phyloP scores from a whole-genome alignment of 257 asterid genomes.

The Galeopsis tetrahit region DNA sequence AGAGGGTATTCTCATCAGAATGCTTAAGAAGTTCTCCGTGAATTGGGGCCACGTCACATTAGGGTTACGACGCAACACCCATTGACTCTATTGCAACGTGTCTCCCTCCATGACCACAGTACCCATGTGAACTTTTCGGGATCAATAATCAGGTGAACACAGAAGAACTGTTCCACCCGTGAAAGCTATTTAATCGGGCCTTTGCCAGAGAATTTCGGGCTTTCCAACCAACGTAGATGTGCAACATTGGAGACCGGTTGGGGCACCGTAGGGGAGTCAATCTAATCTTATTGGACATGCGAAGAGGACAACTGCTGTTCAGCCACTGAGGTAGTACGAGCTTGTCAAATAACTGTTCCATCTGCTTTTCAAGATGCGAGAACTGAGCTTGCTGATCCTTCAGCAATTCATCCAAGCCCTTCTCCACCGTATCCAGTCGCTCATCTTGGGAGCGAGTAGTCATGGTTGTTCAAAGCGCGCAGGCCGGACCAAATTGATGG shows the following conservation, averaged over 20 bases:
- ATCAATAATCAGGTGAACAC: neutral
- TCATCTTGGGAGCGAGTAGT: neutral
- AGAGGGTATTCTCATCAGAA: constrained; percentile 1
- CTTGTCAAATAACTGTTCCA: neutral
- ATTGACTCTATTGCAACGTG: neutral
- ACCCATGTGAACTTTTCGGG: neutral
- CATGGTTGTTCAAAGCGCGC: neutral
- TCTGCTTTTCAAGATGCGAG: neutral
- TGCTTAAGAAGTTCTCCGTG: neutral
- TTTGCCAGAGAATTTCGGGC: no score
- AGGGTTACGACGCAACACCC: neutral
- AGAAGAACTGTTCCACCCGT: neutral
- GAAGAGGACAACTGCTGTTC: neutral
- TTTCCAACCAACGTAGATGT: no score
- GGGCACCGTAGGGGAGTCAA: no score
- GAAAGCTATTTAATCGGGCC: neutral
- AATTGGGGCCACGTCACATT: neutral
- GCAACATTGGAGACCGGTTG: no score
- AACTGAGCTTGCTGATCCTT: neutral
- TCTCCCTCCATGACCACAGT: neutral
- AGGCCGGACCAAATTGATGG: neutral
- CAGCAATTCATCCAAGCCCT: neutral
- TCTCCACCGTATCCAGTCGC: neutral
- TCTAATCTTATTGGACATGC: neutral
- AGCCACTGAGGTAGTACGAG: neutral